phyloP scores from a whole-genome alignment of 306 rosid species.

The Lablab purpureus region DNA sequence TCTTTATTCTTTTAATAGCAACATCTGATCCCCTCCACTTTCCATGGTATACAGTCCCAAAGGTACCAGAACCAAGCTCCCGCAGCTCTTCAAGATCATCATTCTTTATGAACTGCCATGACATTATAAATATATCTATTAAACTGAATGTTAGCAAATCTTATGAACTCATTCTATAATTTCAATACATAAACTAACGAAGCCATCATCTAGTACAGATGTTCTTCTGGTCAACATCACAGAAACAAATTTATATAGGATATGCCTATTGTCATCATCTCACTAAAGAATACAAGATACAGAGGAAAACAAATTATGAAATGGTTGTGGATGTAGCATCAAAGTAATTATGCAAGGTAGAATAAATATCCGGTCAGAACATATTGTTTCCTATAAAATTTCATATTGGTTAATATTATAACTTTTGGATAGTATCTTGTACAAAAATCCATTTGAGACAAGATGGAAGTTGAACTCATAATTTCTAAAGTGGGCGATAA shows the following conservation, averaged over 20 bases:
- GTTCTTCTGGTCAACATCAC: conserved; percentile 18
- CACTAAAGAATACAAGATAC: not conserved
- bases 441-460: not conserved
- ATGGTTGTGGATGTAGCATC: not conserved
- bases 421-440: conserved; percentile 13
- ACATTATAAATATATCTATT: conserved; percentile 48
- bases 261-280: conserved; percentile 33
- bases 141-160: conserved; percentile 34
- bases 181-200: conserved; percentile 6
- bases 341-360: not conserved
- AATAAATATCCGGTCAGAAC: not conserved
- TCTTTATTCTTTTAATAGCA: conserved; percentile 90
- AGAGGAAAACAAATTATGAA: not conserved
- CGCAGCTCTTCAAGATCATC: conserved; percentile 88
- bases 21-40: conserved; percentile 94
- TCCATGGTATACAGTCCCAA: conserved; percentile 93
- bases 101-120: conserved; percentile 71
- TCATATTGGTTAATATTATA: not conserved
- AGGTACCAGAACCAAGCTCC: conserved; percentile 92
- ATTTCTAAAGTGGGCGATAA: conserved; percentile 8
- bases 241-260: conserved; percentile 15
- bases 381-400: conserved; percentile 13
- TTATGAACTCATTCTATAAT: conserved; percentile 9
- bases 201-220: conserved; percentile 14
- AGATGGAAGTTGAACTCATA: conserved; percentile 3